These are phyloP conservation scores for Chaetomiaceae sp. DNA, from an alignment of 2,329 filamentous ascomycete genomes.

Conservation along the genomic window DNA sequence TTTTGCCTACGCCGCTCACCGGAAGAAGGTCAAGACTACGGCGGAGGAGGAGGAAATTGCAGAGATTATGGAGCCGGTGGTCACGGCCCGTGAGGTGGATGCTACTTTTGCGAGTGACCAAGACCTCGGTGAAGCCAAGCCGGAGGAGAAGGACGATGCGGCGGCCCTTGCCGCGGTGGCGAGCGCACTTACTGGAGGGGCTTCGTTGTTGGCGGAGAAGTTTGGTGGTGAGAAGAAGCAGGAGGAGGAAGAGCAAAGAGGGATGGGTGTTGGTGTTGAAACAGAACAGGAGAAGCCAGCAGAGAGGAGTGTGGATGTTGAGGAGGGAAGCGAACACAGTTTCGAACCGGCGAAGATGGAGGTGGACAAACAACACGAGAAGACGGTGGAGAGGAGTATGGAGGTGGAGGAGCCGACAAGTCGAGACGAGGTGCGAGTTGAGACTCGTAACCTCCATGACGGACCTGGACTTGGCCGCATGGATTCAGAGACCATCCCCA, in stretches of 20 bases:
- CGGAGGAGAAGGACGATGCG: constrained; percentile 11
- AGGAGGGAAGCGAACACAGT: neutral
- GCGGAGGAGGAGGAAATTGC: constrained; percentile 25
- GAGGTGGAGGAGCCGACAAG: neutral
- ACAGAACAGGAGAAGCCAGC: constrained; percentile 13
- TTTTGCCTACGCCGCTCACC: constrained; percentile 34
- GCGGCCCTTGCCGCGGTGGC: constrained; percentile 29
- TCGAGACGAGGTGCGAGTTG: neutral
- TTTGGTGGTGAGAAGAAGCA: constrained; percentile 35
- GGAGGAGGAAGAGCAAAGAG: constrained; percentile 35
- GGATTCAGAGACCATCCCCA: constrained; percentile 31
- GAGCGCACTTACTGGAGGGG: constrained; percentile 30
- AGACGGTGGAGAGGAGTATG: neutral
- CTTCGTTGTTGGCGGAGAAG: constrained; percentile 35
- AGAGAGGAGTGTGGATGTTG: neutral
- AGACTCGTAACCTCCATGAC: neutral
- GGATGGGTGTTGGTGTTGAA: neutral
- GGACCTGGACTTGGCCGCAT: constrained; percentile 28
- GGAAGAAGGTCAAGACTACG: constrained; percentile 37
- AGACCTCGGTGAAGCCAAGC: neutral
- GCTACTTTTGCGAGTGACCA: neutral
- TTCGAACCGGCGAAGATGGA: neutral
- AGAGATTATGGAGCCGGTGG: constrained; percentile 28
- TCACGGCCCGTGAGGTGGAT: constrained; percentile 26
- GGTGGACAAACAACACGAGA: neutral